Conservation (phyloP, 106 monocot genomes). For the Posidonia australis region DNA sequence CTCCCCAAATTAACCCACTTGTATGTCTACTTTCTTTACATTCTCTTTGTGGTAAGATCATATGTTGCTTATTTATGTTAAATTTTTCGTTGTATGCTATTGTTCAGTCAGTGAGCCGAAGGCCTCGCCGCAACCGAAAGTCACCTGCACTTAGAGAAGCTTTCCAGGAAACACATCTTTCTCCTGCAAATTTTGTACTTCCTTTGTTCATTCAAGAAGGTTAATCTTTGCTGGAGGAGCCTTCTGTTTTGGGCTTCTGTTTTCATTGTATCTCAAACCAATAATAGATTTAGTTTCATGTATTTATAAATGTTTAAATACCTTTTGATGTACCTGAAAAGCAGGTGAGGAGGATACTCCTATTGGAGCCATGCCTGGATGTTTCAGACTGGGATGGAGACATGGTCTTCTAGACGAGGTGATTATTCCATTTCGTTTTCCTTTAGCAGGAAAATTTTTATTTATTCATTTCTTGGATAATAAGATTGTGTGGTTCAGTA, state of each 20-base stretch:
- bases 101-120: conserved; percentile 45
- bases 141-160: conserved; percentile 58
- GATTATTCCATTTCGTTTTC: not conserved
- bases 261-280: not conserved
- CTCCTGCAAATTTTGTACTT: conserved; percentile 81
- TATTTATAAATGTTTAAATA: not conserved
- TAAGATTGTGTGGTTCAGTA: no score
- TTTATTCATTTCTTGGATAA: no score
- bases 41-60: not conserved
- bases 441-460: no score
- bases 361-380: conserved; percentile 99
- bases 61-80: not conserved
- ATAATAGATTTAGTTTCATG: not conserved
- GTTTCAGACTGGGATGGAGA: conserved; percentile 87
- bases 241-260: not conserved
- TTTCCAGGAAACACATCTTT: conserved; percentile 76
- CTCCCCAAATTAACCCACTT: conserved; percentile 52
- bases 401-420: conserved; percentile 98
- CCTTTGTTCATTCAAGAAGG: conserved; percentile 99
- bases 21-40: conserved; percentile 26
- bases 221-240: conserved; percentile 1
- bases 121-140: conserved; percentile 86
- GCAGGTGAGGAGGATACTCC: conserved; percentile 83
- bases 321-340: not conserved
- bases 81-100: not conserved